phyloP scores from a whole-genome alignment of 2,329 filamentous ascomycete species.

The Plectosphaerella sp. region DNA sequence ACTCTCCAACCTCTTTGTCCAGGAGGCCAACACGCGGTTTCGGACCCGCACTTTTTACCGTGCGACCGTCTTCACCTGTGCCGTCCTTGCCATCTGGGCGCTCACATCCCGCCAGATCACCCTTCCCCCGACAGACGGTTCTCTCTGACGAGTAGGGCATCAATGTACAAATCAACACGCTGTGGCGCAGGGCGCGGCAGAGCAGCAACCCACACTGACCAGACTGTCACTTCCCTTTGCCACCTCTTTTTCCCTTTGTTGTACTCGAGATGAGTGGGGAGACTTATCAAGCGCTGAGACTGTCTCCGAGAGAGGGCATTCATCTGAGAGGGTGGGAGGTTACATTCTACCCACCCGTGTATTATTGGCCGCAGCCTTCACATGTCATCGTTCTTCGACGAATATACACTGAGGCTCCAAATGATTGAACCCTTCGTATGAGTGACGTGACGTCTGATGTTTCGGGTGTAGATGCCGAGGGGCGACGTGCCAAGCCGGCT shows the following conservation, averaged over 20 bases:
- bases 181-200: background rate
- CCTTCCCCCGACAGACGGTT: background rate
- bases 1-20: constrained; percentile 31
- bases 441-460: too few species aligned
- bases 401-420: too few species aligned
- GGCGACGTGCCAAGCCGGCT: too few species aligned
- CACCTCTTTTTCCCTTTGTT: constrained; percentile 11
- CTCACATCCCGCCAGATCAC: constrained; percentile 28
- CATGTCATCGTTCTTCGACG: too few species aligned
- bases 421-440: too few species aligned
- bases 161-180: background rate
- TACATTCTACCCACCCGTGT: too few species aligned
- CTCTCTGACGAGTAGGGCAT: background rate
- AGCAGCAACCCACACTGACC: background rate
- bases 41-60: constrained; percentile 33
- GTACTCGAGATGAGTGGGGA: constrained; percentile 25
- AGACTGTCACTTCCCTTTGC: constrained; percentile 4
- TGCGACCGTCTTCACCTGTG: constrained; percentile 34
- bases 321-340: background rate
- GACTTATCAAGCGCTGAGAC: constrained; percentile 55
- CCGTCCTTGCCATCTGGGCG: constrained; percentile 39
- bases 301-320: constrained; percentile 31
- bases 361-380: too few species aligned
- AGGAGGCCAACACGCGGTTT: constrained; percentile 16
- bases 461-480: too few species aligned